phyloP scores from a whole-genome alignment of 495 filamentous ascomycete species.

The Bathelium albidoporum region DNA sequence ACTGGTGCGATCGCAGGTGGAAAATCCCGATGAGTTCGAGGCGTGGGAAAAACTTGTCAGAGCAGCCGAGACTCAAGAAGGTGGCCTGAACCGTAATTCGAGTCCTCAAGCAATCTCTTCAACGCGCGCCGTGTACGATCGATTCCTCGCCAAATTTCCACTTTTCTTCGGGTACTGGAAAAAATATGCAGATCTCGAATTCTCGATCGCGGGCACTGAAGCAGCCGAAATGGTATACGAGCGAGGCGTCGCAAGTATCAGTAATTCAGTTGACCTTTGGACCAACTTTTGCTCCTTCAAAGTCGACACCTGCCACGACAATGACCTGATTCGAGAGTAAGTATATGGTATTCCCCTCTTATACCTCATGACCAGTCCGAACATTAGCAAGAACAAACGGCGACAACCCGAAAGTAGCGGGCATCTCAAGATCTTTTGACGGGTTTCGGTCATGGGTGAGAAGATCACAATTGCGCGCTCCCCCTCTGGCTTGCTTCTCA shows the following conservation, averaged over 20 bases:
- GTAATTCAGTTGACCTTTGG: slow-evolving; percentile 91
- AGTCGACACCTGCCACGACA: slow-evolving; percentile 88
- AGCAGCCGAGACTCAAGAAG: slow-evolving; percentile 73
- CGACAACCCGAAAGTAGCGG: background rate
- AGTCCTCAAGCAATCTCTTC: slow-evolving; percentile 86
- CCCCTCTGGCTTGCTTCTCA: slow-evolving; percentile 44
- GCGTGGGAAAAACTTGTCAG: slow-evolving; percentile 89
- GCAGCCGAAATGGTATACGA: slow-evolving; percentile 99
- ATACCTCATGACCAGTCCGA: slow-evolving; percentile 42
- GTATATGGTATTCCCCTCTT: slow-evolving; percentile 59
- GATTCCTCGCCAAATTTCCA: slow-evolving; percentile 90
- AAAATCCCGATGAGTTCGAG: slow-evolving; percentile 86
- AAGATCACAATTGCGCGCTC: slow-evolving; percentile 30
- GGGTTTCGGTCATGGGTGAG: slow-evolving; percentile 39
- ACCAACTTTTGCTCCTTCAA: slow-evolving; percentile 96
- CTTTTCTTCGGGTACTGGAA: slow-evolving; percentile 98
- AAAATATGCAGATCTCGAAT: slow-evolving; percentile 97
- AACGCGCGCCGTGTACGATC: slow-evolving; percentile 75
- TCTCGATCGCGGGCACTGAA: slow-evolving; percentile 92
- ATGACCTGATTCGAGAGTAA: slow-evolving; percentile 99
- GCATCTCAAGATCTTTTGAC: background rate
- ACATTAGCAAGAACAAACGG: slow-evolving; percentile 6
- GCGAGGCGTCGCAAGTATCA: slow-evolving; percentile 85
- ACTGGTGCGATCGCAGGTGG: slow-evolving; percentile 28
- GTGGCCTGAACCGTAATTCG: slow-evolving; percentile 91